Conservation (phyloP, 495 filamentous ascomycete genomes). For the Podospora bellae-mahoneyi region DNA sequence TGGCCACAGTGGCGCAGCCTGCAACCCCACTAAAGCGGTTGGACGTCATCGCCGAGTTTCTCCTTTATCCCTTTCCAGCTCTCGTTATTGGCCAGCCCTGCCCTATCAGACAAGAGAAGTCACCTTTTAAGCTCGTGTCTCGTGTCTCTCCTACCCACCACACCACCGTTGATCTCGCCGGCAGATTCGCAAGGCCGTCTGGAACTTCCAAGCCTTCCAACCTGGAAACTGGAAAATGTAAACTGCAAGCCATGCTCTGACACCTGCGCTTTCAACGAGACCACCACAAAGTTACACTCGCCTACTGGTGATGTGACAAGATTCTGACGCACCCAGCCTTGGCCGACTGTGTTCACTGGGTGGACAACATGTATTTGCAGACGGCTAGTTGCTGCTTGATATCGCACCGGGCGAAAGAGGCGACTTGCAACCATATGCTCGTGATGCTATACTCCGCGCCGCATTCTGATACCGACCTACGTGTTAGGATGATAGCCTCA, state of each 20-base stretch:
- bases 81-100: slow-evolving; percentile 2
- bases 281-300: too few species aligned
- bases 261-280: too few species aligned
- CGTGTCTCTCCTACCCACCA: slow-evolving; percentile 1
- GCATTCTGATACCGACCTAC: background rate
- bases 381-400: background rate
- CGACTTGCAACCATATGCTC: background rate
- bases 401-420: background rate
- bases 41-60: slow-evolving; percentile 5
- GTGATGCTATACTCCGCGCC: background rate
- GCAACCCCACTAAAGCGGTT: background rate
- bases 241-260: too few species aligned
- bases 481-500: background rate
- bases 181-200: background rate
- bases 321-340: slow-evolving; percentile 1
- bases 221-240: background rate
- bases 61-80: background rate
- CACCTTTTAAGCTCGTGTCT: background rate
- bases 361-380: background rate
- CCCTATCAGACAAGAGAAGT: background rate
- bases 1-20: background rate
- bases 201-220: background rate
- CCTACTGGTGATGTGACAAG: background rate
- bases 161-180: background rate
- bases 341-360: background rate